Conservation (phyloP, 495 filamentous ascomycete species). For the Penicillium coprophilum region DNA sequence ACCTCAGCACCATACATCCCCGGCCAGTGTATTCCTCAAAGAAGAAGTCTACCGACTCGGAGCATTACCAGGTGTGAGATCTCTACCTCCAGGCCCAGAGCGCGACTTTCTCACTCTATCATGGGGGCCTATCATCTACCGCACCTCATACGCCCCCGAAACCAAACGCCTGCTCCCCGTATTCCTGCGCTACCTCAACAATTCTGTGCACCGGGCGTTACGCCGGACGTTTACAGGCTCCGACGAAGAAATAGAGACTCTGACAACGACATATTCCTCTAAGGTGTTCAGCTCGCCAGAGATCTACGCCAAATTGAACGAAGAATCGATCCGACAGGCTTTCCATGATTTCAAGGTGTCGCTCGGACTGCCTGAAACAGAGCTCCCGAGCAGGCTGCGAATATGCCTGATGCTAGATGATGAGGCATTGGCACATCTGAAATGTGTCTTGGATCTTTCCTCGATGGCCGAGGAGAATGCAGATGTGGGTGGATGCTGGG, state of each 20-base stretch:
- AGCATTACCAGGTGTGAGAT: constrained; percentile 27
- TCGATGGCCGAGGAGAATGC: constrained; percentile 7
- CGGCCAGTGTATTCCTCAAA: constrained; percentile 27
- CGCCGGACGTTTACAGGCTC: constrained; percentile 24
- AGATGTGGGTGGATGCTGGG: constrained; percentile 21
- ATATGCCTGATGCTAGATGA: constrained; percentile 33
- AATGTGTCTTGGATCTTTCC: constrained; percentile 11
- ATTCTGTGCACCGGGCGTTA: constrained; percentile 22
- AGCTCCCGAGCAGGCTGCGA: constrained; percentile 30
- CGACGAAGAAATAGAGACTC: constrained; percentile 15
- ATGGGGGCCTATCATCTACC: constrained; percentile 35
- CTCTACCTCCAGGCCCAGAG: constrained; percentile 24
- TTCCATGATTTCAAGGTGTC: constrained; percentile 35
- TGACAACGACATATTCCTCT: constrained; percentile 26
- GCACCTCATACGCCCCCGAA: constrained; percentile 29
- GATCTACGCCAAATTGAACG: constrained; percentile 16
- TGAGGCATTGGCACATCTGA: constrained; percentile 17
- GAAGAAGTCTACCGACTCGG: constrained; percentile 33
- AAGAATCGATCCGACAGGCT: constrained; percentile 19
- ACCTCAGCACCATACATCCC: constrained; percentile 6
- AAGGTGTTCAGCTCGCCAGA: constrained; percentile 25
- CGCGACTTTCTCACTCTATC: constrained; percentile 33
- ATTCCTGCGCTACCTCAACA: constrained; percentile 30
- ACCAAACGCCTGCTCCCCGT: constrained; percentile 21
- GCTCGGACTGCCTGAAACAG: constrained; percentile 25